These are phyloP conservation scores for Colletotrichum truncatum DNA, from an alignment of 2,329 filamentous ascomycete species.

Conservation along the genomic window DNA sequence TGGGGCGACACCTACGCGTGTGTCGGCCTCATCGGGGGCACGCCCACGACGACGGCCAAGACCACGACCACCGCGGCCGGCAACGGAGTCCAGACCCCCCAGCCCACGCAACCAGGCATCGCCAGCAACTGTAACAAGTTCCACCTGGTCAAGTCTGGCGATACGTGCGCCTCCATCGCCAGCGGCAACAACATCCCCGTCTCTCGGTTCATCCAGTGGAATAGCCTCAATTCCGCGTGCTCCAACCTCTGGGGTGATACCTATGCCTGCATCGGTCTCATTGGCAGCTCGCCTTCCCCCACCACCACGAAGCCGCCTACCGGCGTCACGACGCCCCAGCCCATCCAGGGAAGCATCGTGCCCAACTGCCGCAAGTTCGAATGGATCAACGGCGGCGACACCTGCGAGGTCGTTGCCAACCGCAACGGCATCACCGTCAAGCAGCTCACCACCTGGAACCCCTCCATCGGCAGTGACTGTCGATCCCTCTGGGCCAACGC, in stretches of 20 bases:
- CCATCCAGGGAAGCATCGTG: slow-evolving; percentile 39
- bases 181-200: not conserved
- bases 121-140: slow-evolving; percentile 30
- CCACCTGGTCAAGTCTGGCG: not conserved
- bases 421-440: too few relatives aligned
- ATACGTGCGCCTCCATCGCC: slow-evolving; percentile 18
- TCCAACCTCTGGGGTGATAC: slow-evolving; percentile 15
- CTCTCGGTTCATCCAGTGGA: not conserved
- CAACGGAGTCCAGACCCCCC: slow-evolving; percentile 26
- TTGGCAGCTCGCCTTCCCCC: not conserved
- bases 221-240: not conserved
- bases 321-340: slow-evolving; percentile 38
- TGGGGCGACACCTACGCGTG: too few relatives aligned
- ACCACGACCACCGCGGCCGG: slow-evolving; percentile 9
- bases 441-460: too few relatives aligned
- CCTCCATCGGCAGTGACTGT: too few relatives aligned
- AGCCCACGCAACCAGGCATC: slow-evolving; percentile 28
- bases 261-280: slow-evolving; percentile 15
- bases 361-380: slow-evolving; percentile 40
- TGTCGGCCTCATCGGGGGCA: slow-evolving; percentile 27
- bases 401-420: too few relatives aligned
- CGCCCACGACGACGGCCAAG: not conserved
- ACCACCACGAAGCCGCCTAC: not conserved
- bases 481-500: too few relatives aligned
- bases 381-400: slow-evolving; percentile 32